phyloP scores from a whole-genome alignment of 1,284 basidiomycete genomes.

The Melanopsichium pennsylvanicum region DNA sequence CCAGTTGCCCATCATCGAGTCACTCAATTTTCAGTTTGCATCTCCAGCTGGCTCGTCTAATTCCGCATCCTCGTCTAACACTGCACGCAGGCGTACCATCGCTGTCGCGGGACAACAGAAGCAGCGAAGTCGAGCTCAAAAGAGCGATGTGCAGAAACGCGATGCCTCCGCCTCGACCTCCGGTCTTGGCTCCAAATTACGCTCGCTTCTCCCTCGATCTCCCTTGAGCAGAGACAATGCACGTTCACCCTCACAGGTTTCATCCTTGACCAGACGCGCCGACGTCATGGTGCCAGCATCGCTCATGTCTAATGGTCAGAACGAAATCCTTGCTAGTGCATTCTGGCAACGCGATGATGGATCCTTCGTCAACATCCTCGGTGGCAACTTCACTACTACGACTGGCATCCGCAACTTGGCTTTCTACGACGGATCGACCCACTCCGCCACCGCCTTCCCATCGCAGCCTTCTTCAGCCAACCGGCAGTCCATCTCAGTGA shows the following conservation, averaged over 20 bases:
- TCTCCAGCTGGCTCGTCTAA: conserved; percentile 72
- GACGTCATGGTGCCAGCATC: conserved; percentile 62
- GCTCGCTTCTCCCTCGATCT: conserved; percentile 27
- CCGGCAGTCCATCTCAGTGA: conserved; percentile 68
- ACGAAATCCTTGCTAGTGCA: conserved; percentile 82
- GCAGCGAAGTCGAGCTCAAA: not conserved
- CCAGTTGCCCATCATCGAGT: conserved; percentile 50
- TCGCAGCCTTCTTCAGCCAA: conserved; percentile 20
- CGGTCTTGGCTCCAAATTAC: conserved; percentile 23
- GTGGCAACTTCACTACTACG: conserved; percentile 84
- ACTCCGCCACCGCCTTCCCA: conserved; percentile 71
- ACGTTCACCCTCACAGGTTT: not conserved
- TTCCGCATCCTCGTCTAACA: conserved; percentile 22
- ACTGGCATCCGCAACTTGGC: conserved; percentile 72
- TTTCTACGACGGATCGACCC: conserved; percentile 73
- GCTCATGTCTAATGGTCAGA: conserved; percentile 72
- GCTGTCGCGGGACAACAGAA: conserved; percentile 9
- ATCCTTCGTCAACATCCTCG: conserved; percentile 75
- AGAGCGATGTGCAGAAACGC: conserved; percentile 2
- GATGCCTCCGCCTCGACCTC: not conserved
- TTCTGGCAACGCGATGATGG: conserved; percentile 82
- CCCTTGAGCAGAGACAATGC: not conserved
- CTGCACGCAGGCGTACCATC: conserved; percentile 14
- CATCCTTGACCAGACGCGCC: conserved; percentile 40
- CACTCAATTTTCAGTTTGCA: conserved; percentile 63